Percentiles rank a stretch among this genome's conserved stretches.
These are phyloP conservation scores for Fomitopsis palustris DNA, from an alignment of 1,284 basidiomycete species.

Conservation along the genomic window DNA sequence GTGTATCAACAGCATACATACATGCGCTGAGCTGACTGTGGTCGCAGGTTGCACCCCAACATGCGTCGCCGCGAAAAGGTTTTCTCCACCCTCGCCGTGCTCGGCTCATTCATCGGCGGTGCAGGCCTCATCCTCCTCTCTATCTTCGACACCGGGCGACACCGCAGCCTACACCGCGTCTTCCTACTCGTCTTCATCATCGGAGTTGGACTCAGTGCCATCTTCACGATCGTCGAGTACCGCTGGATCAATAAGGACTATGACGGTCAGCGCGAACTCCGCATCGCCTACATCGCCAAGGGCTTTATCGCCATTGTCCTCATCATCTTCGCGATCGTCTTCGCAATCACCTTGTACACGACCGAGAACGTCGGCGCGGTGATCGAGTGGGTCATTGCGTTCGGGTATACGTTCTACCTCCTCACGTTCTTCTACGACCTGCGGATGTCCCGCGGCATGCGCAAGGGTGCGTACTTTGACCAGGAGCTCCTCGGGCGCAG, in stretches of 20 bases:
- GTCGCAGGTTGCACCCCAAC: constrained; percentile 48
- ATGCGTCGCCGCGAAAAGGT: constrained; percentile 54
- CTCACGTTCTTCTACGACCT: constrained; percentile 68
- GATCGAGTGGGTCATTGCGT: constrained; percentile 70
- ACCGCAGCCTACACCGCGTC: constrained; percentile 45
- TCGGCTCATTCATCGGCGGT: constrained; percentile 55
- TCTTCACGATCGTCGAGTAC: constrained; percentile 73
- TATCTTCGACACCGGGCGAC: constrained; percentile 60
- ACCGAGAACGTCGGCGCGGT: constrained; percentile 50
- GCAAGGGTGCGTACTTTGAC: constrained; percentile 27
- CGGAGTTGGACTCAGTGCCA: constrained; percentile 56
- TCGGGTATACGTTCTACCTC: constrained; percentile 69
- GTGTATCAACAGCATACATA: constrained; percentile 3
- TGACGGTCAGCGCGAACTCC: constrained; percentile 40
- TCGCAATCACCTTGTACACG: constrained; percentile 48
- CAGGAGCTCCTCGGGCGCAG: constrained; percentile 14
- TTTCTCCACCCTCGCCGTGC: constrained; percentile 51
- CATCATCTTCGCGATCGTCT: constrained; percentile 58
- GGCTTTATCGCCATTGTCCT: constrained; percentile 53
- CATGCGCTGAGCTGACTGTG: constrained; percentile 3
- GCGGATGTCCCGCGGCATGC: constrained; percentile 46
- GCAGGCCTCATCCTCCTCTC: constrained; percentile 46
- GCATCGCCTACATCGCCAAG: constrained; percentile 58
- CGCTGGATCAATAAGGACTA: constrained; percentile 63
- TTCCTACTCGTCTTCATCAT: constrained; percentile 65